phyloP scores from a whole-genome alignment of 1,284 basidiomycete genomes.

The Heterobasidion annosum region DNA sequence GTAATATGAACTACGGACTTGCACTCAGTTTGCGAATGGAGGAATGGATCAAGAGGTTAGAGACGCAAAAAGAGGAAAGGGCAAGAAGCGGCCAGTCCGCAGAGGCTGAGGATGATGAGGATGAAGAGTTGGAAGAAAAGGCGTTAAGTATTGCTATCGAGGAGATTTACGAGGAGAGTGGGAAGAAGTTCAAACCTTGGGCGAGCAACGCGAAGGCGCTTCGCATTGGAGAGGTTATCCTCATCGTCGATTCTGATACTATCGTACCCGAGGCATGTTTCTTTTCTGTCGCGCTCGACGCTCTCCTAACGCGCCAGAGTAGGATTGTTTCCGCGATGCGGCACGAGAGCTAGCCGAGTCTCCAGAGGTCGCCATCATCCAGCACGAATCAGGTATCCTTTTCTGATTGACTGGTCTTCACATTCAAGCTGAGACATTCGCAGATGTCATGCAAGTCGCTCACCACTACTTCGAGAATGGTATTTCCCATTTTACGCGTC shows the following conservation, averaged over 20 bases:
- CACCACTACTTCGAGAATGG: conserved; percentile 84
- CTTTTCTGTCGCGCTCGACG: background rate
- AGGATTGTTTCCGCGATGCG: conserved; percentile 37
- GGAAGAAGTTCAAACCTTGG: conserved; percentile 50
- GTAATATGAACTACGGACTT: conserved; percentile 52
- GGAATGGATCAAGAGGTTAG: conserved; percentile 35
- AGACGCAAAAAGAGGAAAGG: conserved; percentile 22
- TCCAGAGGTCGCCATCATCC: conserved; percentile 76
- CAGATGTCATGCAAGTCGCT: conserved; percentile 80
- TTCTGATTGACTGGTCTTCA: background rate
- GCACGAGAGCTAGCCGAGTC: conserved; percentile 71
- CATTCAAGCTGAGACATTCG: background rate
- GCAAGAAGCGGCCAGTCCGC: background rate
- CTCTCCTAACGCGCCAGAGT: background rate
- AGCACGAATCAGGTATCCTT: conserved; percentile 62
- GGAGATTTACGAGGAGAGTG: conserved; percentile 54
- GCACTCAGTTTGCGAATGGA: conserved; percentile 42
- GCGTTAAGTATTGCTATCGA: conserved; percentile 60
- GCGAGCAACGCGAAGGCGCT: conserved; percentile 50
- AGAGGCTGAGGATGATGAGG: conserved; percentile 19
- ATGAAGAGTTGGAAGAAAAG: conserved; percentile 45
- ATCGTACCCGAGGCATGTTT: conserved; percentile 57
- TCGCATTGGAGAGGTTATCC: conserved; percentile 55
- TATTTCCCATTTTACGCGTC: conserved; percentile 74
- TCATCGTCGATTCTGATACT: conserved; percentile 79